Percentiles rank a stretch among this genome's conserved stretches.
Conservation (phyloP, 75 land plant species). For the Sequoia sempervirens region DNA sequence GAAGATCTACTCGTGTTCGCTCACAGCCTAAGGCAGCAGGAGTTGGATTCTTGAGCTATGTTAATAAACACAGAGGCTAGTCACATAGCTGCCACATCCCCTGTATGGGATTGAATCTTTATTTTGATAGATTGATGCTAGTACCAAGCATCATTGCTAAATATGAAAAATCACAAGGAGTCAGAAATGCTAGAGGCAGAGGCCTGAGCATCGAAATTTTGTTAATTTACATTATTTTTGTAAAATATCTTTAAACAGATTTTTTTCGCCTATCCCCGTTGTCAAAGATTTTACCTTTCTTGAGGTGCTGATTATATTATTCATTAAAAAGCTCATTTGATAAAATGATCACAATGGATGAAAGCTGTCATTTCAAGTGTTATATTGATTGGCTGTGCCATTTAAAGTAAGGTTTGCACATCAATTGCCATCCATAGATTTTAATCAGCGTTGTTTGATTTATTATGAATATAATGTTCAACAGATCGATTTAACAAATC, state of each 20-base stretch:
- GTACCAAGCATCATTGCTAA: neutral
- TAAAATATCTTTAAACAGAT: neutral
- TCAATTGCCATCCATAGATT: too few relatives aligned
- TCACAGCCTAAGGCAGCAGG: conserved; percentile 64
- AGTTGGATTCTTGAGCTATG: conserved; percentile 62
- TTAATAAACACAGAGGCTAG: conserved; percentile 34
- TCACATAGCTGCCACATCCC: neutral
- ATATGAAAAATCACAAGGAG: conserved; percentile 1
- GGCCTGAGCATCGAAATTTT: conserved; percentile 5
- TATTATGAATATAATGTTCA: neutral
- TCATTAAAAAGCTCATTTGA: neutral
- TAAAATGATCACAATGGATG: neutral
- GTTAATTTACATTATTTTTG: conserved; percentile 6
- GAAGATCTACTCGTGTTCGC: conserved; percentile 79
- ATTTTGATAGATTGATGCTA: conserved; percentile 1
- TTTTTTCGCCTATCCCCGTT: neutral
- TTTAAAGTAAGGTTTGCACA: too few relatives aligned
- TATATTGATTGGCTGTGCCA: neutral
- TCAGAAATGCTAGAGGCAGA: conserved; percentile 1
- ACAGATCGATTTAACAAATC: neutral
- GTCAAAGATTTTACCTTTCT: neutral
- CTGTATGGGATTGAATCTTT: neutral
- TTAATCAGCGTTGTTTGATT: neutral
- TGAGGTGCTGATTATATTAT: neutral
- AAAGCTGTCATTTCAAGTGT: neutral